Evolutionary conservation across 2,329 filamentous ascomycete genomes (phyloP).

Genomic region (Calonectria leucothoes): DNA sequence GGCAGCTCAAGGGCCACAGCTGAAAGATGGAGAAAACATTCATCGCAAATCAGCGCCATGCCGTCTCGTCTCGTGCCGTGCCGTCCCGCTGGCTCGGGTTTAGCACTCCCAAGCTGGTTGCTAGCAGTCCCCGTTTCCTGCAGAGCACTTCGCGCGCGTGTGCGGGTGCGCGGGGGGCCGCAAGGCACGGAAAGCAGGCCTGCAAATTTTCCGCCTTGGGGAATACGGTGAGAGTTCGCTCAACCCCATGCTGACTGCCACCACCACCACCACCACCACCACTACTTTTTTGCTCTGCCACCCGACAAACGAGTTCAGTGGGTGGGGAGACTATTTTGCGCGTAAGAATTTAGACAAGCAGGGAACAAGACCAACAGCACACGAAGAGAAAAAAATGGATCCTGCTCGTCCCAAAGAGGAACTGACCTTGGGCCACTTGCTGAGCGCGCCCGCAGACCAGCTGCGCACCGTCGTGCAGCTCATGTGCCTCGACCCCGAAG

Average conservation of each 20-base stretch:
- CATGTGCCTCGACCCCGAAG: conserved; percentile 23
- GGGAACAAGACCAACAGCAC: background rate
- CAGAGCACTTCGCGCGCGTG: background rate
- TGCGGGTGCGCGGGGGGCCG: no score
- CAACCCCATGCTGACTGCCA: background rate
- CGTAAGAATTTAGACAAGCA: background rate
- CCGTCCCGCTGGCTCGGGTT: background rate
- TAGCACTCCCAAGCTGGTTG: background rate
- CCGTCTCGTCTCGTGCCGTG: background rate
- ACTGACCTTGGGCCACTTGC: conserved; percentile 4
- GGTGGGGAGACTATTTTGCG: background rate
- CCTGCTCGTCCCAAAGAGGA: background rate
- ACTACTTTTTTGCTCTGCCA: background rate
- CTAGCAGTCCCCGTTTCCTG: background rate
- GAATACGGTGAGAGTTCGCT: background rate
- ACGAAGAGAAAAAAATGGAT: background rate
- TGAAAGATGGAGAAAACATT: background rate
- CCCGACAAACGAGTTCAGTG: background rate
- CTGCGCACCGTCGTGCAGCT: conserved; percentile 33
- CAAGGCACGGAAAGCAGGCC: background rate
- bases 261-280: background rate
- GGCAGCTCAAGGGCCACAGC: background rate
- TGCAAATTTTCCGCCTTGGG: background rate
- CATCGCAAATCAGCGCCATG: background rate
- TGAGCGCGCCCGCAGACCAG: conserved; percentile 26